phyloP scores from a whole-genome alignment of 2,329 filamentous ascomycete species.

The Epichloe aotearoae region DNA sequence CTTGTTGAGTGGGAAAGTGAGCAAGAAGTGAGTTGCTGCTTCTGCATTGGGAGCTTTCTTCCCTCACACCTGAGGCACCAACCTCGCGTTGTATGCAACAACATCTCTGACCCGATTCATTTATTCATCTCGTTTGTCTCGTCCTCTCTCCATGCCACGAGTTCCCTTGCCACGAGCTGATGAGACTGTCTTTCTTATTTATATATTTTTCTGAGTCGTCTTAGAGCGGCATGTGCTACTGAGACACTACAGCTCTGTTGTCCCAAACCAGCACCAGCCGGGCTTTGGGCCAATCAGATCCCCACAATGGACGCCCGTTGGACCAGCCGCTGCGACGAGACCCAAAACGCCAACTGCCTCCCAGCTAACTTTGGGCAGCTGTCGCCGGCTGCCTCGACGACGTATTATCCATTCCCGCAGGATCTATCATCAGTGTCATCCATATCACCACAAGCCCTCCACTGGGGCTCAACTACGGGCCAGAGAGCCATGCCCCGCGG shows the following conservation, averaged over 20 bases:
- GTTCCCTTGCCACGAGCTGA: background rate
- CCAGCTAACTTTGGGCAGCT: conserved; percentile 5
- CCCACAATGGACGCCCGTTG: conserved; percentile 4
- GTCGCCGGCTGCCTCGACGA: conserved; percentile 11
- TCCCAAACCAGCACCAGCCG: background rate
- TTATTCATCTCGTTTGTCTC: background rate
- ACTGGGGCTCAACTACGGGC: background rate
- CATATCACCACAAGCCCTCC: background rate
- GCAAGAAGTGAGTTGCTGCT: conserved; percentile 6
- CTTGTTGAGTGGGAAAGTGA: conserved; percentile 1
- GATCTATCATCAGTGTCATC: conserved; percentile 3
- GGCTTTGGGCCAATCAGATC: conserved; percentile 1
- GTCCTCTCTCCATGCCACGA: background rate
- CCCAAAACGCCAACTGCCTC: background rate
- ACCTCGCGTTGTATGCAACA: background rate
- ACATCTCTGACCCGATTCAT: background rate
- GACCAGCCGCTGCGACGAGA: conserved; percentile 3
- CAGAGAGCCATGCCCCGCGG: conserved; percentile 15
- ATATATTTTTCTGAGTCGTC: background rate
- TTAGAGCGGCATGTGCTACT: background rate
- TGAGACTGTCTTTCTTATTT: background rate
- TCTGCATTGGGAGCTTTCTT: conserved; percentile 1
- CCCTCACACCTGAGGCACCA: conserved; percentile 5
- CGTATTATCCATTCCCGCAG: conserved; percentile 2
- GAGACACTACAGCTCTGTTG: background rate